Evolutionary conservation across 768 basidiomycete species (phyloP), one percentile per base, ranked within the genome.

Genomic region (Russula brevipes): DNA sequence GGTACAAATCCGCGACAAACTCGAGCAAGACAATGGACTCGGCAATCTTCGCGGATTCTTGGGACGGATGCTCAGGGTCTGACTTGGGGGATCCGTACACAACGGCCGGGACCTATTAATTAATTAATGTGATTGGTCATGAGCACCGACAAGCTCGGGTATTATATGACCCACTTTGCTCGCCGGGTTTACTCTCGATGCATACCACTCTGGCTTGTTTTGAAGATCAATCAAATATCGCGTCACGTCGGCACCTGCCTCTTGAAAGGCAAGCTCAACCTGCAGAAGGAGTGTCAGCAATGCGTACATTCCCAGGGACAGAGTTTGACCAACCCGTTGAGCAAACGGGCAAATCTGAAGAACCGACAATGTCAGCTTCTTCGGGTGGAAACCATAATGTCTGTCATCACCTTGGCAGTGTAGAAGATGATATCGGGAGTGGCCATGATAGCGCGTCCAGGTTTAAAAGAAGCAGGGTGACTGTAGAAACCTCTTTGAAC

Each of bases 121-220:
- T 10, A 16, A 45, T 17, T 31, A 9, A 5, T 16, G 36, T 8
- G 1, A 16, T 24, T 30, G 14, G 19, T 49, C 17, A 31, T 7
- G 11, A 7, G 16, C 30, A 19, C 7, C 33, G 38, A 6, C 5
- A 11, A 19, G 14, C 7, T 7, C 17, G 14, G 14, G 3, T 12
- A n/a, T 14, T 9, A 33, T 7, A 39, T 5, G 14, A 68, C 72
- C 19, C 68, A 84, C 86, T 78, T 86, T 86, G 72, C 80, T 79
- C 1, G 80, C 83, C 1, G 81, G 81, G 71, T 87, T 86, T 45
- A 88, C 79, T 57, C 81, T 76, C 0, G 80, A 77, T 0, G 81
- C 80, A 69, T 84, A 87, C 86, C 85, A 87, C 54, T 79, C 81
- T 0, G 86, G 86, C 73, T 87, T 88, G 73, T 84, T 82, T 63